Base-by-base conservation (phyloP, 2,329 filamentous ascomycete genomes). In the Neobulgaria alba region DNA sequence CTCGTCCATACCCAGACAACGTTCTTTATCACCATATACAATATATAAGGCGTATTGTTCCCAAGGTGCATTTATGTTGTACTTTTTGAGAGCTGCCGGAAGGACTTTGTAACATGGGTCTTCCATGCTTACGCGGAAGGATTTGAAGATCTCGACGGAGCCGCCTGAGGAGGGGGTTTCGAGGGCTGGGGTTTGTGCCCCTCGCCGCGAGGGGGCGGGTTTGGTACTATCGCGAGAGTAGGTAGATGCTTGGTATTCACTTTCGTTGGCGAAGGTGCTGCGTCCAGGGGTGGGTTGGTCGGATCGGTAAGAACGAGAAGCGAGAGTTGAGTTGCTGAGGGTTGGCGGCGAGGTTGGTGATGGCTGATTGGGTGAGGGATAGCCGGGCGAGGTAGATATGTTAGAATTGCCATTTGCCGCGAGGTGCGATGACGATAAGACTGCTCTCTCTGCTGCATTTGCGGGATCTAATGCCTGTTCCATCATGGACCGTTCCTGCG, bases 41-140 rank as follows among this genome's bases (percentile, higher is more conserved):
- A 98, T 98, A 60, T 96, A 98, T 21, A 98, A 69, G 1, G 92
- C 90, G 60, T 98, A 98, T 58, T 96, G 87, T 53, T 93, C 85
- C 85, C 89, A 95, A 37, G 95, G 90, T 16, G 89, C 90, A 52
- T 93, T 90, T 67, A 98, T 98, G 59, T 96, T 92, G 66, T 98
- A 98, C 61, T 95, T 95, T 61, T 93, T 93, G 14, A 98, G 74
- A 2, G 92, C 92, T 12, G 93, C 92, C 1, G 92, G 92, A 2
- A 98, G 72, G 19, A 98, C 92, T 61, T 95, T 95, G 68, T 95
- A 85, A 66, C 92, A 98, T 2, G 92, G 92, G 58, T 98, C 92
- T 53, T 98, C 92, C 75, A 96, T 93, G 60, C 85, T 92, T 47
- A 98, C 92, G 29, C 90, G 82, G 74, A 98, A 98, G 1, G 86